Base-by-base conservation (phyloP, 2,329 filamentous ascomycete genomes). In the Cladosporium velox region DNA sequence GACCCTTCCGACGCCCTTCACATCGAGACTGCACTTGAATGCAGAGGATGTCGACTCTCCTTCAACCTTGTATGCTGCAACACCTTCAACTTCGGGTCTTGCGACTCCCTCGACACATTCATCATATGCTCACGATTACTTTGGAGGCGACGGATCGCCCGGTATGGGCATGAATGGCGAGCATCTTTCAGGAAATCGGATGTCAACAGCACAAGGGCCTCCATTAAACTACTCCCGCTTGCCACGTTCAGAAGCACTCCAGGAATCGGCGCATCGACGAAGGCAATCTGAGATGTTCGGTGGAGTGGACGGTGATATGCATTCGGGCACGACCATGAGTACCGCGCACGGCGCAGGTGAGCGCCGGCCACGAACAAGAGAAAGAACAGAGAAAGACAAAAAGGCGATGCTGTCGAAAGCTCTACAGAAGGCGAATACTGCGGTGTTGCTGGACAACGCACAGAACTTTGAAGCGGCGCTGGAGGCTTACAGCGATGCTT, bases 401-500 rank as follows among this genome's bases (percentile, higher is more conserved):
- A 98, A 97, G 82, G 91, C 90, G 12, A 98, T 98, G 93, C 85
- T 99, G 41, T 97, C 94, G n/a, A 91, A 91, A 72, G 95, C 95
- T 0, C 82, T 99, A 64, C 91, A 96, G 76, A 97, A 97, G 80
- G 95, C 95, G 59, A 97, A 99, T 75, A 94, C 92, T 14, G 95
- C 95, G 26, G 95, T 99, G 30, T 86, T 97, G 71, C 86, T 99
- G 49, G 95, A 99, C 79, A 98, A 97, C 85, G 93, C 92, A 15
- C 91, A 95, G 74, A 97, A 98, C 75, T 94, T 95, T 69, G 91
- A 94, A 76, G 93, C 92, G 49, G 95, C 95, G 21, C 89, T 96
- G 75, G 88, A 92, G 73, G 93, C 94, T 15, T 99, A 99, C 76
- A 84, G 87, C 12, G 95, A 99, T 79, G 95, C 96, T 4, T 99